These are phyloP conservation scores for Sarocladium oryzae DNA, from an alignment of 2,329 filamentous ascomycete genomes.

Conservation along the genomic window DNA sequence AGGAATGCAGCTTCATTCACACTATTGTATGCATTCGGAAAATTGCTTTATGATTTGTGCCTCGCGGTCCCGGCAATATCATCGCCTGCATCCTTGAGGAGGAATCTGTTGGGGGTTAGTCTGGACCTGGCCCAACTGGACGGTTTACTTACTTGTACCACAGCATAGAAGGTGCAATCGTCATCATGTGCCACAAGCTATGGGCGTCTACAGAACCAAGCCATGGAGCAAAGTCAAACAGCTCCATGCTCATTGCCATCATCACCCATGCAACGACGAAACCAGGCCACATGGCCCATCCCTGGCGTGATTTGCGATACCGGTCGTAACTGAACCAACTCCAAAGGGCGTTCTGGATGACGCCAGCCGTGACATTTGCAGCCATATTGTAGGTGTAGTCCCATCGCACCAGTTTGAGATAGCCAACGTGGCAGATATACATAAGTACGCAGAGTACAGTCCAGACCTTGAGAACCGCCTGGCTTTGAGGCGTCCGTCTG, in stretches of 20 bases:
- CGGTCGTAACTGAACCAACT: constrained; percentile 71
- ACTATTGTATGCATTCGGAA: too few relatives aligned
- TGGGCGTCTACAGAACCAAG: constrained; percentile 84
- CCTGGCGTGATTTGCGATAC: constrained; percentile 63
- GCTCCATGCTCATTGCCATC: constrained; percentile 88
- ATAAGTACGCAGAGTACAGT: constrained; percentile 63
- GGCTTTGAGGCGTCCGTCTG: constrained; percentile 35
- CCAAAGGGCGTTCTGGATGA: constrained; percentile 80
- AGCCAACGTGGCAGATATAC: constrained; percentile 72
- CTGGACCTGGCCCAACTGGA: not conserved
- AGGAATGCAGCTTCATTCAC: too few relatives aligned
- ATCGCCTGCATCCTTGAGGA: constrained; percentile 78
- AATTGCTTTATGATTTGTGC: constrained; percentile 49
- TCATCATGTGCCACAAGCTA: constrained; percentile 91
- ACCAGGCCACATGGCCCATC: constrained; percentile 86
- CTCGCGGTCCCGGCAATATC: constrained; percentile 65
- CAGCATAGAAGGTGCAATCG: constrained; percentile 77
- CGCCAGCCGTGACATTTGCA: constrained; percentile 75
- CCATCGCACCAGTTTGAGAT: constrained; percentile 81
- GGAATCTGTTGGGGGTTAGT: constrained; percentile 54
- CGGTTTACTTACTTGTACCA: constrained; percentile 80
- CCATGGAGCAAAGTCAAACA: constrained; percentile 88
- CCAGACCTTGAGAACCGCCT: constrained; percentile 63
- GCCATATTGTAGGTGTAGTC: constrained; percentile 98
- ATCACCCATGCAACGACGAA: constrained; percentile 89